Percentiles rank a stretch among this genome's conserved stretches.
Conservation (phyloP, 306 rosid genomes). For the Delonix regia region DNA sequence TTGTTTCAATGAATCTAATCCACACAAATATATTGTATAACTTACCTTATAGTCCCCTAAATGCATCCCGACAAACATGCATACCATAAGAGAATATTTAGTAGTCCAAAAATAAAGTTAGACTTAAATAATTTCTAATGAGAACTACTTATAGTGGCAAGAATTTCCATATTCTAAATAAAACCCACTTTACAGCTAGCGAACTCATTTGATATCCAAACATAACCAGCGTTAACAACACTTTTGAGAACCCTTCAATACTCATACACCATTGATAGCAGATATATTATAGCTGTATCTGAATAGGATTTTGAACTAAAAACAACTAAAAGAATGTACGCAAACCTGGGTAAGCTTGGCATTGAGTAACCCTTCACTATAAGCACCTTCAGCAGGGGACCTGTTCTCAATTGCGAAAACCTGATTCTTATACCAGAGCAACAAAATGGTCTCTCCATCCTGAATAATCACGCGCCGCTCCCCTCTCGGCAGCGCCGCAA, state of each 20-base stretch:
- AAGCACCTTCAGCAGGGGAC: slow-evolving; percentile 99
- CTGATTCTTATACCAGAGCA: slow-evolving; percentile 82
- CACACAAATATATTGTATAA: neutral
- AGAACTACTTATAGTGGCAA: neutral
- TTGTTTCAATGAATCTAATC: neutral
- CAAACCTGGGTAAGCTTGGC: slow-evolving; percentile 90
- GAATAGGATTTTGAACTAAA: neutral
- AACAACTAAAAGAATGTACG: neutral
- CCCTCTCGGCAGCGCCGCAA: slow-evolving; percentile 83
- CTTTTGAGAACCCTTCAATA: neutral
- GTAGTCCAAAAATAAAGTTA: neutral
- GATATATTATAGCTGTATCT: neutral
- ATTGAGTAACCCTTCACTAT: slow-evolving; percentile 81
- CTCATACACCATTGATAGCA: neutral
- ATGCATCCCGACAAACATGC: neutral
- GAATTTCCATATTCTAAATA: neutral
- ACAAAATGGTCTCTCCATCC: slow-evolving; percentile 65
- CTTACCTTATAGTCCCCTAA: neutral
- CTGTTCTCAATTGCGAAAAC: slow-evolving; percentile 84
- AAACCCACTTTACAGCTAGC: neutral
- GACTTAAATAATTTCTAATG: neutral
- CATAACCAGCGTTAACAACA: neutral
- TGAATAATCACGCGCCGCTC: slow-evolving; percentile 93
- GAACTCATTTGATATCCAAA: neutral
- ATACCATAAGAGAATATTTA: neutral